A percentile compares a stretch with the other conserved stretches of the same genome.
phyloP scores from a whole-genome alignment of 116 monocot genomes.

The Cymodocea nodosa region DNA sequence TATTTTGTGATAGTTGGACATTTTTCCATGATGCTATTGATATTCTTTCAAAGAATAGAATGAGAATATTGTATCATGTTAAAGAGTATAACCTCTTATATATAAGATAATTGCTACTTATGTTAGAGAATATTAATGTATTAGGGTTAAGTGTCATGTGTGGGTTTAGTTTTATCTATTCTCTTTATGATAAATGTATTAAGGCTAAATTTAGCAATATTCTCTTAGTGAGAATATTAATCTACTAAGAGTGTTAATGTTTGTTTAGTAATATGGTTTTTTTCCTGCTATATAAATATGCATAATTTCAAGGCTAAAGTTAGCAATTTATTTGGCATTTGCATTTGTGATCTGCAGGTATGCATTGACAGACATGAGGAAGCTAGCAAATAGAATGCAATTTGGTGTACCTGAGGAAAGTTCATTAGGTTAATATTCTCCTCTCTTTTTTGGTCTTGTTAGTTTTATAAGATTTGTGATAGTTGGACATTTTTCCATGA shows the following conservation, averaged over 20 bases:
- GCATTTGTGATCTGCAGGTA: conserved; percentile 37
- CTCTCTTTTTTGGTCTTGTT: background rate
- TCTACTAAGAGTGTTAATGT: too few relatives aligned
- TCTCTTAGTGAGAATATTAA: too few relatives aligned
- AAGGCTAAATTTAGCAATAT: too few relatives aligned
- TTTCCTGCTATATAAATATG: background rate
- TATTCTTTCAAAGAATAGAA: too few relatives aligned
- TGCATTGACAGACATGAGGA: conserved; percentile 94
- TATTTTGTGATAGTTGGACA: background rate
- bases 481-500: background rate
- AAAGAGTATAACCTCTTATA: too few relatives aligned
- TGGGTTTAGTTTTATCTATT: too few relatives aligned
- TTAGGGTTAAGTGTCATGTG: too few relatives aligned
- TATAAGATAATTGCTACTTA: too few relatives aligned
- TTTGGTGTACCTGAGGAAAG: conserved; percentile 96
- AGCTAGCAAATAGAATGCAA: conserved; percentile 90
- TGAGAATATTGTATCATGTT: too few relatives aligned
- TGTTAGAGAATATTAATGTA: too few relatives aligned
- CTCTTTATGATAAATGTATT: too few relatives aligned
- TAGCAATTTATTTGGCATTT: background rate
- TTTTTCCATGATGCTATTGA: background rate
- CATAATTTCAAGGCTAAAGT: background rate
- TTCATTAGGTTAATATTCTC: conserved; percentile 41
- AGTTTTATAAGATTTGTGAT: conserved; percentile 2
- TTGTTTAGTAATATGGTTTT: background rate